phyloP scores from a whole-genome alignment of 73 alveolate genomes.

The Paramecium primaurelia region DNA sequence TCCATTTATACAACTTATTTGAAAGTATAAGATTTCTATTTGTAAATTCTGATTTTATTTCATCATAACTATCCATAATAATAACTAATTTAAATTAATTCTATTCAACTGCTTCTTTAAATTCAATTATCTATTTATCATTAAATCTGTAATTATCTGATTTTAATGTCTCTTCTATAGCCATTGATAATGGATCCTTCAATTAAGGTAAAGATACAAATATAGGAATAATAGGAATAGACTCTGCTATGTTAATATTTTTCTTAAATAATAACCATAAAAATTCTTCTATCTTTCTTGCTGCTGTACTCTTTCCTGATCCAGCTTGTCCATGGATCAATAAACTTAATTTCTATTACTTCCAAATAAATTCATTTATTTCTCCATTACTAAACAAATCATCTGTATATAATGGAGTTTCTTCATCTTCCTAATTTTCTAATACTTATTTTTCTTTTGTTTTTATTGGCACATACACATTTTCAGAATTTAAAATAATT shows the following conservation, averaged over 20 bases:
- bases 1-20: conserved; percentile 15
- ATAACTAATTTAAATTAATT: neutral
- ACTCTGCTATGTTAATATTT: neutral
- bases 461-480: neutral
- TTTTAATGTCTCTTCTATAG: conserved; percentile 14
- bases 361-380: conserved; percentile 11
- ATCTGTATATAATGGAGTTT: neutral
- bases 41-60: neutral
- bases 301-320: conserved; percentile 22
- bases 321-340: conserved; percentile 35
- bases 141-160: conserved; percentile 8
- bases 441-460: neutral
- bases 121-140: neutral
- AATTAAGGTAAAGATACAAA: neutral
- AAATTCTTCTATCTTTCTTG: conserved; percentile 11
- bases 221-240: neutral
- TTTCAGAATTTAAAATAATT: neutral
- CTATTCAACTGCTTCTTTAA: conserved; percentile 8
- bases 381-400: neutral
- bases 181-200: neutral
- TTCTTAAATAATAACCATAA: neutral
- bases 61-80: conserved; percentile 31
- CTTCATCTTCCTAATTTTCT: neutral
- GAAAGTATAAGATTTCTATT: neutral
- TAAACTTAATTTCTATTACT: neutral